Base-by-base conservation (phyloP, 768 basidiomycete genomes). In the Amanita exitialis region DNA sequence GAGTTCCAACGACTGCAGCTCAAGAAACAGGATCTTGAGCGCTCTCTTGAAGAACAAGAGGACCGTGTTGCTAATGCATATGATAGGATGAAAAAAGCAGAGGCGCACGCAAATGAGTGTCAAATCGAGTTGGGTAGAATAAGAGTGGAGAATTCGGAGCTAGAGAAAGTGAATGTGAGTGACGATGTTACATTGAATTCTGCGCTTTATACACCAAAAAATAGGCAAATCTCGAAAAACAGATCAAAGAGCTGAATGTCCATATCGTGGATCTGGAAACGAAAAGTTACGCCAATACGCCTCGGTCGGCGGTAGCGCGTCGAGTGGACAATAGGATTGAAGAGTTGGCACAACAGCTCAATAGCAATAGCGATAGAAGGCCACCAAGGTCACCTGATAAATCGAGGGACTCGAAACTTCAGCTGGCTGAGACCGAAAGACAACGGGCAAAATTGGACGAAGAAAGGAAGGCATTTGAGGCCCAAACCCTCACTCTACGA, bases 241-340 rank as follows among this genome's bases (percentile, higher is more conserved):
- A 89, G 60, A 73, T 86, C 61, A 90, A 90, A 60, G 90, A 91
- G 47, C 67, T 91, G 28, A 89, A 90, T 54, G 77, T 89, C 37
- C 84, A 82, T 36, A 80, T 92, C 50, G 80, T 88, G 7, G 90
- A 91, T 59, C 72, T 91, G 15, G 89, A 90, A 63, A 87, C 89
- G 1, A 85, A 74, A 59, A 83, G 87, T 4, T 81, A 89, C 55
- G 64, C 79, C 9, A 83, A 67, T 56, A 74, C 77, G n/a, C 78
- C 83, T 12, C 75, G 82, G 32, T 73, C 80, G 4, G 66, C 76
- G 2, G 68, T 70, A 1, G 75, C 80, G 42, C 72, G 82, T 36
- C 78, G 84, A 21, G 68, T 82, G 21, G 86, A 88, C 54, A 78
- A 71, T 49, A 77, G 82, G 25, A 80, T 89, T 16, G 86, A 88